Percentiles rank a stretch among this genome's conserved stretches.
These are phyloP conservation scores for Cruciata laevipes DNA, from an alignment of 257 asterid genomes.

Conservation along the genomic window DNA sequence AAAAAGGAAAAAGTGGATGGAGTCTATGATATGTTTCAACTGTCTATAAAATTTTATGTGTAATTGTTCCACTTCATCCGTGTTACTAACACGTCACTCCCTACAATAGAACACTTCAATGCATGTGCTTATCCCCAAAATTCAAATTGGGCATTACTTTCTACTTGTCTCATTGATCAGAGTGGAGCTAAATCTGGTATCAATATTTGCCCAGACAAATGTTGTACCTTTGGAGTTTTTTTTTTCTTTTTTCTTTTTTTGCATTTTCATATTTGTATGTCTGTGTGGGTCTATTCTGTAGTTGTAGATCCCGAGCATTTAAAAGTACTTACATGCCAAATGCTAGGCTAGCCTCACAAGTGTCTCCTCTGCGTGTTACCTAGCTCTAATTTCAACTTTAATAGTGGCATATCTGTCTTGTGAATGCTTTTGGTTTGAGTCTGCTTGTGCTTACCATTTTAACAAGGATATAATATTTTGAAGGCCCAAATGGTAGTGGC, in stretches of 20 bases:
- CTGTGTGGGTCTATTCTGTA: neutral
- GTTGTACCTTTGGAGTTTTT: neutral
- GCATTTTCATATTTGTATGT: no score
- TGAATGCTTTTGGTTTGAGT: neutral
- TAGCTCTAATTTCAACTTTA: neutral
- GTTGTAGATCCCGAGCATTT: neutral
- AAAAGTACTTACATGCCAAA: neutral
- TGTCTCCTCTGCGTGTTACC: neutral
- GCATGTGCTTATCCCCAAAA: neutral
- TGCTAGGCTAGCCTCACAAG: neutral
- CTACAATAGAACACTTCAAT: neutral
- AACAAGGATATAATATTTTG: slow-evolving; percentile 17
- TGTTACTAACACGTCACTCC: neutral
- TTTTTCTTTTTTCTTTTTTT: no score
- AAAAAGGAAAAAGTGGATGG: no score
- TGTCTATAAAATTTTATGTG: no score
- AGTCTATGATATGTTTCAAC: no score
- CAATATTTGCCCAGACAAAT: no score
- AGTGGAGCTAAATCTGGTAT: no score
- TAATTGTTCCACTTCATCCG: no score
- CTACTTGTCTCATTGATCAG: neutral
- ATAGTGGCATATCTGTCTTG: slow-evolving; percentile 6
- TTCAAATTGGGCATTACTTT: neutral
- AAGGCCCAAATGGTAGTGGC: slow-evolving; percentile 99
- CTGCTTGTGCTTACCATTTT: neutral